Conservation (phyloP, 1,284 basidiomycete genomes). For the Cryptococcus wingfieldii region DNA sequence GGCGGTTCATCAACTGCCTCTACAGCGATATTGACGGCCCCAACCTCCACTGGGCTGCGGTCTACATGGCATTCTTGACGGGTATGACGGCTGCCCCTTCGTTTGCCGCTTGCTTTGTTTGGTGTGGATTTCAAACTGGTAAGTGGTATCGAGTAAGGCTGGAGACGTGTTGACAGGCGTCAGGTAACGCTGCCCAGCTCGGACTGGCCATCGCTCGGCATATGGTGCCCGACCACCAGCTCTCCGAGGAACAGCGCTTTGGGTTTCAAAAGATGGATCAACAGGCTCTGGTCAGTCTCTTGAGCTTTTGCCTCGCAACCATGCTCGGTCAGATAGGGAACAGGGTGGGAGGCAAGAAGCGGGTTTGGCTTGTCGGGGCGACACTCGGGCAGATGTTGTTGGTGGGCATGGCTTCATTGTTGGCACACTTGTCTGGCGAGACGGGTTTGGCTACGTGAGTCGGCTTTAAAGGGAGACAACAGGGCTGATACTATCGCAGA, state of each 20-base stretch:
- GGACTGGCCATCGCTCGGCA: constrained; percentile 59
- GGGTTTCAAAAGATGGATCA: constrained; percentile 67
- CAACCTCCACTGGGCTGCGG: constrained; percentile 47
- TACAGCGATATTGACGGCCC: not conserved
- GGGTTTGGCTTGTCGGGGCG: constrained; percentile 69
- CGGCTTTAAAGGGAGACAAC: not conserved
- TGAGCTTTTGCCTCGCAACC: constrained; percentile 58
- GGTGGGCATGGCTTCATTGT: constrained; percentile 65
- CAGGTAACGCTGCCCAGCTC: constrained; percentile 53
- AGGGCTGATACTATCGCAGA: constrained; percentile 10
- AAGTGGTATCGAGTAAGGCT: no score
- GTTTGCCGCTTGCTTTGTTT: constrained; percentile 72
- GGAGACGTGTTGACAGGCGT: no score
- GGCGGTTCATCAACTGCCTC: constrained; percentile 3
- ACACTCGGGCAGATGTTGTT: constrained; percentile 69
- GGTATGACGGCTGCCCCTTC: constrained; percentile 73
- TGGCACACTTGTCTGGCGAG: constrained; percentile 57
- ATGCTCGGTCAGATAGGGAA: constrained; percentile 45
- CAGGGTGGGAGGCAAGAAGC: constrained; percentile 63
- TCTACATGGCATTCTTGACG: constrained; percentile 78
- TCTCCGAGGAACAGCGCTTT: constrained; percentile 49
- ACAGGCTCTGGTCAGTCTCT: constrained; percentile 69
- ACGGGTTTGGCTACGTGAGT: constrained; percentile 55
- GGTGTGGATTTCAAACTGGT: constrained; percentile 73
- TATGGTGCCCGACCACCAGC: constrained; percentile 52